Base-by-base conservation (phyloP, 2,329 filamentous ascomycete species). In the Fusarium torulosum region DNA sequence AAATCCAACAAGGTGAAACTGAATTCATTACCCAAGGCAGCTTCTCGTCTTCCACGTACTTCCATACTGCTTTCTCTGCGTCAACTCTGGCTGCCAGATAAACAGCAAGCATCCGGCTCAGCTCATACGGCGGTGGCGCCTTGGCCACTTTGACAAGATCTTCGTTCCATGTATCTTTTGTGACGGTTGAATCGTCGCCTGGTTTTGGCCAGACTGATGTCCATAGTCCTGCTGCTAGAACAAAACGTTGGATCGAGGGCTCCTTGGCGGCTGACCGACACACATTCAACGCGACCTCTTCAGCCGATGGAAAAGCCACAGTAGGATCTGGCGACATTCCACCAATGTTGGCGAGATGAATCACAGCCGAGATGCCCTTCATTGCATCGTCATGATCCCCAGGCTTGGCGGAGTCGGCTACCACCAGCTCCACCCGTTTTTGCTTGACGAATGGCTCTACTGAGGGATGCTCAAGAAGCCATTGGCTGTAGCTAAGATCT, bases 1-100 rank as follows among this genome's bases (percentile, higher is more conserved):
- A 3, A 0, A n/a, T 45, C 35, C 55, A 49, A 14, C 69, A 72
- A 6, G 69, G 67, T 14, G 43, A 64, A 7, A 72, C 67, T 1
- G 54, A 29, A 33, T 72, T 72, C 14, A 72, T 46, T n/a, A 52
- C 65, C 67, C 67, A 72, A 0, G 67, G 20, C 2, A 67, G 13
- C 0, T 65, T 64, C 25, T 72, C 49, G 1, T 72, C 70, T 4
- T 49, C 29, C 1, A 38, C 65, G 14, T 64, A 72, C 10, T 71
- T 71, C 70, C 67, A 72, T 4, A 72, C 43, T 1, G 70, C 70
- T 21, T 65, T 71, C n/a, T 72, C 70, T 0, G 64, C 53, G 4
- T 72, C 70, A 0, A 54, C 43, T 15, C 69, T 71, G 1, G 54
- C 40, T 6, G 49, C 67, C 3, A 64, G 37, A 10, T 67, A 67